Evolutionary conservation across 805 yeast genomes (phyloP).

Genomic region (Pichia manshurica): DNA sequence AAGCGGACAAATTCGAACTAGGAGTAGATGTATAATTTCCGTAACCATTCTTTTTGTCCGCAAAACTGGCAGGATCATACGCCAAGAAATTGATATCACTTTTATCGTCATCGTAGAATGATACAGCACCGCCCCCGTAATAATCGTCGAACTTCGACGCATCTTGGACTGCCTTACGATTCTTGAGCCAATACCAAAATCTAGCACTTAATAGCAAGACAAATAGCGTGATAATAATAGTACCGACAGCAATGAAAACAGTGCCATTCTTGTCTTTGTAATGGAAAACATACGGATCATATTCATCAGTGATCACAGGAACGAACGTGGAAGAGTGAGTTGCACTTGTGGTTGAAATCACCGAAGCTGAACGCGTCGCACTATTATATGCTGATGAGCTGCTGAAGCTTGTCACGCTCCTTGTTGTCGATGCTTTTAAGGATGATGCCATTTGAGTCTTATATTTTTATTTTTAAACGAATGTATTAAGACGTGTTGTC

Average conservation of each 20-base stretch:
- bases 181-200: constrained; percentile 23
- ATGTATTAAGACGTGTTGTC: no score
- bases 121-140: constrained; percentile 17
- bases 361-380: neutral
- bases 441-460: no score
- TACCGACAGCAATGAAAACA: constrained; percentile 40
- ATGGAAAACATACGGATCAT: constrained; percentile 30
- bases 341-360: neutral
- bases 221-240: constrained; percentile 24
- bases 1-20: constrained; percentile 6
- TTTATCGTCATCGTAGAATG: constrained; percentile 10
- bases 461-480: no score
- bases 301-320: constrained; percentile 16
- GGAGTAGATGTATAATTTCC: constrained; percentile 9
- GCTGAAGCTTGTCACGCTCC: neutral
- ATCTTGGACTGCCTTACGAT: constrained; percentile 21
- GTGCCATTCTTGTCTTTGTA: constrained; percentile 31
- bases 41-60: constrained; percentile 6
- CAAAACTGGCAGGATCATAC: constrained; percentile 15
- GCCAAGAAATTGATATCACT: constrained; percentile 5
- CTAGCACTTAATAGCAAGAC: constrained; percentile 21
- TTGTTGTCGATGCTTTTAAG: no score
- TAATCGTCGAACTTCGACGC: constrained; percentile 14
- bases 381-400: neutral
- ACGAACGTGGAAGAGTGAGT: neutral